Percentiles rank a stretch among this genome's conserved stretches.
These are phyloP conservation scores for Flaveria sonorensis DNA, from an alignment of 129 eudicot genomes.

Conservation along the genomic window DNA sequence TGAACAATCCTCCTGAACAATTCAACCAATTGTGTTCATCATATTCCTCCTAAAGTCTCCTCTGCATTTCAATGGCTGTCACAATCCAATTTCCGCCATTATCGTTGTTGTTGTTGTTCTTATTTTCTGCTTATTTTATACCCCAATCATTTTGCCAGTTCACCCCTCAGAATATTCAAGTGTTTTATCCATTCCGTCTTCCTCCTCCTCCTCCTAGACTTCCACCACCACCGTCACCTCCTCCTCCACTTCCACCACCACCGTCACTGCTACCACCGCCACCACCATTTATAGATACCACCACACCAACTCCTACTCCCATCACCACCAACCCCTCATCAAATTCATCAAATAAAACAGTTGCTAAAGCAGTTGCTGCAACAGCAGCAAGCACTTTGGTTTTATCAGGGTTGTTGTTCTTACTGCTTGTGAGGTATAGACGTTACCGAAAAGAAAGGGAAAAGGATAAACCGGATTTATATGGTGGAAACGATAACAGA, in stretches of 20 bases:
- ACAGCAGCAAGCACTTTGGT: conserved; percentile 77
- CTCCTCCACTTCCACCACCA: conserved; percentile 29
- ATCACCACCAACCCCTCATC: conserved; percentile 21
- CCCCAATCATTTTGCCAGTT: conserved; percentile 25
- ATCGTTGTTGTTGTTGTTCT: conserved; percentile 23
- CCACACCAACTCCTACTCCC: conserved; percentile 31
- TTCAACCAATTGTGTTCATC: conserved; percentile 21
- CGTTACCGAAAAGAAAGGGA: conserved; percentile 37
- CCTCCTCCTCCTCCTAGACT: conserved; percentile 32
- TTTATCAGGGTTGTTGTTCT: conserved; percentile 61
- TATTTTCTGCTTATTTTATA: conserved; percentile 20
- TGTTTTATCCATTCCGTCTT: conserved; percentile 35
- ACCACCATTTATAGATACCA: conserved; percentile 19
- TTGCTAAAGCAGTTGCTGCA: conserved; percentile 70
- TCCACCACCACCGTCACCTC: conserved; percentile 27
- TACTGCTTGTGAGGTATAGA: conserved; percentile 41
- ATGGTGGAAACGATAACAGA: conserved; percentile 17
- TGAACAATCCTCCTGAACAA: conserved; percentile 14
- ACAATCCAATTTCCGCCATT: conserved; percentile 26
- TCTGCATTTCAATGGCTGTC: conserved; percentile 33
- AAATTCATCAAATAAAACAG: conserved; percentile 45
- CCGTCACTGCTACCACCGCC: background rate
- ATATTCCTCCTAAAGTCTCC: conserved; percentile 24
- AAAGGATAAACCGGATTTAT: conserved; percentile 6
- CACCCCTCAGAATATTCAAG: conserved; percentile 40